phyloP scores from a whole-genome alignment of 2,329 filamentous ascomycete genomes.

The Aspergillus calidoustus region DNA sequence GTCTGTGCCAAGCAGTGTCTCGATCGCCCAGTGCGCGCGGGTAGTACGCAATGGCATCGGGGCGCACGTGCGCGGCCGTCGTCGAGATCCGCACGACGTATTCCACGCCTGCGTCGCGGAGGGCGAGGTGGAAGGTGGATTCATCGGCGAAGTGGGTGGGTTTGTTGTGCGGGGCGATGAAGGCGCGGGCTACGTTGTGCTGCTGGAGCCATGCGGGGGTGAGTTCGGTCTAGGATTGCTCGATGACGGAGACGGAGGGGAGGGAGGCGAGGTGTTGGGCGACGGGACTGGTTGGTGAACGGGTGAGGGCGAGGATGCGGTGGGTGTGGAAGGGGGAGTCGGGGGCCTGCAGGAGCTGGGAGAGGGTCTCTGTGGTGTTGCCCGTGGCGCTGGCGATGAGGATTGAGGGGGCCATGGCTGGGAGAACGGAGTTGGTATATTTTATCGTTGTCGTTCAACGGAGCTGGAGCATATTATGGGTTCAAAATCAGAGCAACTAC shows the following conservation, averaged over 20 bases:
- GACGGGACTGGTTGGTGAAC: slow-evolving; percentile 28
- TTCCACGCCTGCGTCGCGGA: slow-evolving; percentile 43
- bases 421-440: no score
- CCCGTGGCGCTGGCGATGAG: slow-evolving; percentile 45
- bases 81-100: slow-evolving; percentile 52
- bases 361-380: slow-evolving; percentile 40
- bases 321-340: slow-evolving; percentile 17
- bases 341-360: slow-evolving; percentile 27
- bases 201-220: slow-evolving; percentile 48
- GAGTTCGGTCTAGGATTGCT: slow-evolving; percentile 45
- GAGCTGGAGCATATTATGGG: no score
- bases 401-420: slow-evolving; percentile 39
- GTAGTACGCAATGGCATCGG: slow-evolving; percentile 43
- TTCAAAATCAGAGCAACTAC: no score
- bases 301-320: slow-evolving; percentile 39
- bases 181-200: no score
- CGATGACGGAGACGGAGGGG: slow-evolving; percentile 40
- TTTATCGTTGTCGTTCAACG: no score
- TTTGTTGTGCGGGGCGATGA: slow-evolving; percentile 45
- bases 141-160: slow-evolving; percentile 49
- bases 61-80: slow-evolving; percentile 40
- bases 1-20: slow-evolving; percentile 40
- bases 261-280: slow-evolving; percentile 36
- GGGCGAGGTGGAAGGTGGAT: slow-evolving; percentile 41
- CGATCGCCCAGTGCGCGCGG: slow-evolving; percentile 50